These are phyloP conservation scores for Penicillium daleae DNA, from an alignment of 495 filamentous ascomycete species.

Conservation along the genomic window DNA sequence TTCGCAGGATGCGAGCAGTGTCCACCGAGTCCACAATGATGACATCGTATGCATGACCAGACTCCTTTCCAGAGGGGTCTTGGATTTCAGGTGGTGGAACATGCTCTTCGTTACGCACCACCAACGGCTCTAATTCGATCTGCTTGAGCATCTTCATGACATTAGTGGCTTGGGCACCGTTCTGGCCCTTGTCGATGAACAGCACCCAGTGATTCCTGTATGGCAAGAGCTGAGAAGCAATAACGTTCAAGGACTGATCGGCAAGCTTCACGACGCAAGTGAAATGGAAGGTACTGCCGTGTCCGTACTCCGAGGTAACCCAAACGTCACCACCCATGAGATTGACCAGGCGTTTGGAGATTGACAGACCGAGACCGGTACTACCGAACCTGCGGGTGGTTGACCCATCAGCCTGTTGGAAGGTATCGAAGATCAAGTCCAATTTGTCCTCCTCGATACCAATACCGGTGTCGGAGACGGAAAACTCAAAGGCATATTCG, in stretches of 20 bases:
- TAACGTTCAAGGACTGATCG: slow-evolving; percentile 75
- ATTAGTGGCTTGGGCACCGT: slow-evolving; percentile 68
- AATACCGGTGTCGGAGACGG: slow-evolving; percentile 96
- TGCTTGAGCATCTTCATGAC: slow-evolving; percentile 80
- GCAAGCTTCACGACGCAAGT: slow-evolving; percentile 92
- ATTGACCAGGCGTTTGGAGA: slow-evolving; percentile 93
- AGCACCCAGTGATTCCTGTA: slow-evolving; percentile 89
- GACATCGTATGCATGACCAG: slow-evolving; percentile 81
- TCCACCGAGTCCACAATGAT: slow-evolving; percentile 96
- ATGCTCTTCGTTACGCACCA: slow-evolving; percentile 70
- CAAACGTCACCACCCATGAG: slow-evolving; percentile 98
- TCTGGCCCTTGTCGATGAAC: slow-evolving; percentile 93
- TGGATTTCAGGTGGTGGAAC: slow-evolving; percentile 63
- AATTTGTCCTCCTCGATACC: slow-evolving; percentile 96
- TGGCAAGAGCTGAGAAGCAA: slow-evolving; percentile 81
- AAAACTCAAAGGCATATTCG: slow-evolving; percentile 95
- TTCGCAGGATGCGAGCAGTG: slow-evolving; percentile 80
- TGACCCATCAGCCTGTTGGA: slow-evolving; percentile 98
- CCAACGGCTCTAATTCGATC: slow-evolving; percentile 79
- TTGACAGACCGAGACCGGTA: slow-evolving; percentile 93
- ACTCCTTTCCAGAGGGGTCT: slow-evolving; percentile 58
- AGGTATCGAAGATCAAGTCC: slow-evolving; percentile 98
- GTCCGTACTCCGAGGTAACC: slow-evolving; percentile 92
- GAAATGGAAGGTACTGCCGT: slow-evolving; percentile 96
- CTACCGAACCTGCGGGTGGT: slow-evolving; percentile 97